A percentile compares a stretch with the other conserved stretches of the same genome.
phyloP scores from a whole-genome alignment of 805 yeast genomes.

The Nakazawaea ambrosiae region DNA sequence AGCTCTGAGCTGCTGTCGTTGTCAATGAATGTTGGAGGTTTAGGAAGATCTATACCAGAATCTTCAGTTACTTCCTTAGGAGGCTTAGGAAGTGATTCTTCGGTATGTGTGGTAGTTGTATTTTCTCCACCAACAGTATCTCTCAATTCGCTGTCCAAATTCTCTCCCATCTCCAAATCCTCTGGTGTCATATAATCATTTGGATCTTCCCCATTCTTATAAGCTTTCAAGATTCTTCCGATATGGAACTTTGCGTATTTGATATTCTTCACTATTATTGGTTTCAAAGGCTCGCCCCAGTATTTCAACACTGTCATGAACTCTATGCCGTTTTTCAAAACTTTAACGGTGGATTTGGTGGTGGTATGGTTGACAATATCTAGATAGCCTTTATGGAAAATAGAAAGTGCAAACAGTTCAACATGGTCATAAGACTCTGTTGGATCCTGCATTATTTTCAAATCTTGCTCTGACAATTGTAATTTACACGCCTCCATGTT shows the following conservation, averaged over 20 bases:
- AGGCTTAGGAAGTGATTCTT: neutral
- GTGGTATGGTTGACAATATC: constrained; percentile 38
- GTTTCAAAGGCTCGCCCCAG: constrained; percentile 29
- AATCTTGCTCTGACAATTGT: constrained; percentile 29
- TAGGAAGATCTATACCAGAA: neutral
- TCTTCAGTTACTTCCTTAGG: neutral
- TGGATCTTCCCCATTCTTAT: constrained; percentile 47
- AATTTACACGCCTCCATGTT: constrained; percentile 55
- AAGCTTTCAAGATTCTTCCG: constrained; percentile 44
- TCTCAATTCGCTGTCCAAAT: constrained; percentile 1
- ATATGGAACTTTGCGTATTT: constrained; percentile 62
- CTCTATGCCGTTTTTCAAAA: constrained; percentile 46
- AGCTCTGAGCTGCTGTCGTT: neutral
- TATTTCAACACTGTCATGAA: constrained; percentile 44
- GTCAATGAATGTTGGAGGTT: constrained; percentile 1
- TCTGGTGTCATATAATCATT: constrained; percentile 43
- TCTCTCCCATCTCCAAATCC: constrained; percentile 13
- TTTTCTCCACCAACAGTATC: neutral
- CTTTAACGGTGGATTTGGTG: constrained; percentile 39
- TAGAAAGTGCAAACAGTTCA: constrained; percentile 47
- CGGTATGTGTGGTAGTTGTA: neutral
- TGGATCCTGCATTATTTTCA: constrained; percentile 42
- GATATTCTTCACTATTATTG: constrained; percentile 28
- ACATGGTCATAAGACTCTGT: constrained; percentile 50
- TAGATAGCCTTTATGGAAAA: constrained; percentile 48